Base-by-base conservation (phyloP, 2,329 filamentous ascomycete genomes). In the Gnomoniopsis sp. region DNA sequence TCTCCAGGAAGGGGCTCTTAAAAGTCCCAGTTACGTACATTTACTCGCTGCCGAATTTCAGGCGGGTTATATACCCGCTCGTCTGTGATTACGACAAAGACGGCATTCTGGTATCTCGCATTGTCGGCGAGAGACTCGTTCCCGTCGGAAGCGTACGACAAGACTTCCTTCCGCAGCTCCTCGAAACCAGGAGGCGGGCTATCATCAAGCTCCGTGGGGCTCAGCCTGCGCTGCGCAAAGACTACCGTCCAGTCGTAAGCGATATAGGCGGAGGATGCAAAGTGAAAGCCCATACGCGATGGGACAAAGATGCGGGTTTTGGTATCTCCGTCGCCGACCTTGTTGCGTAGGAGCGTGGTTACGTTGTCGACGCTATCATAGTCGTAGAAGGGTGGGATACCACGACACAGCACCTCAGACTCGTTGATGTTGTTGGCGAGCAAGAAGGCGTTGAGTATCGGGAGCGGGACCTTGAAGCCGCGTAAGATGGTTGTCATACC, bases 401-500 rank as follows among this genome's bases (percentile, higher is more conserved):
- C 46, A 3, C 2, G 15, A 33, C 53, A 55, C 21, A 55, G 6
- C 6, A 43, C 14, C 34, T 55, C 7, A 33, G 46, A 55, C 7
- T 55, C 53, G 46, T 55, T 22, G 22, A 49, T 30, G 2, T 49
- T 43, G 15, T 49, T 33, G 17, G 53, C 53, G 15, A 55, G 53
- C 14, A 55, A 30, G 53, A 55, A 55, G 46, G 46, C 33, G 22
- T 55, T 33, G 34, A 49, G 53, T 15, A 55, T 8, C 19, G 33
- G 46, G 22, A 55, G 53, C 33, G 53, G 53, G 46, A 55, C 53
- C 34, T 55, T 55, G 2, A 55, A 55, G 46, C 53, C 53, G 53
- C 46, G 46, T 3, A 55, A 15, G 8, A 55, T 4, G 12, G 53
- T 55, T 55, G 34, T 33, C 21, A 21, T 6, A 21, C 53, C 22